phyloP scores from a whole-genome alignment of 805 yeast species.

The Peterozyma toletana region DNA sequence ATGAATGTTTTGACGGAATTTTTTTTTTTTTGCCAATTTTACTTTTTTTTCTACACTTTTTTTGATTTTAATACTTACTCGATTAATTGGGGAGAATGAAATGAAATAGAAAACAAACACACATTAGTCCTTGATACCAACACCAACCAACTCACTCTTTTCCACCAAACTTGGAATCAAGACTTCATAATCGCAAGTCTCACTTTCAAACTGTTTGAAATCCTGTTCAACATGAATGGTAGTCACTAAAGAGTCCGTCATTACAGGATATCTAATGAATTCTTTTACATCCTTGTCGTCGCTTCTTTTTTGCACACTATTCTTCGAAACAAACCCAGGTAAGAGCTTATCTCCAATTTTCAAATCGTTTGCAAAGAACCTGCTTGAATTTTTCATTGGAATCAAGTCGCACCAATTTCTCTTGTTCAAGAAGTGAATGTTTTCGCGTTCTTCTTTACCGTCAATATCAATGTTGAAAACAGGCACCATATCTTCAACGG shows the following conservation, averaged over 20 bases:
- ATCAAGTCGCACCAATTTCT: slow-evolving; percentile 72
- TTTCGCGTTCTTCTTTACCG: slow-evolving; percentile 33
- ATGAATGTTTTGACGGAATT: background rate
- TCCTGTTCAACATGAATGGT: slow-evolving; percentile 72
- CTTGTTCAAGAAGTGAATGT: slow-evolving; percentile 46
- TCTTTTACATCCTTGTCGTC: slow-evolving; percentile 5
- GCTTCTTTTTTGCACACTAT: slow-evolving; percentile 2
- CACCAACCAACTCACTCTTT: slow-evolving; percentile 14
- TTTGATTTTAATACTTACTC: too few species aligned
- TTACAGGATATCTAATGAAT: slow-evolving; percentile 44
- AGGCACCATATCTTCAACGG: slow-evolving; percentile 80
- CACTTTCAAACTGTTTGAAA: slow-evolving; percentile 34
- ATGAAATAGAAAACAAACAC: background rate
- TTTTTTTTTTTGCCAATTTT: background rate
- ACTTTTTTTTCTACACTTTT: background rate
- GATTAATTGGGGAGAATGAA: too few species aligned
- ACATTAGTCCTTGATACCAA: slow-evolving; percentile 10
- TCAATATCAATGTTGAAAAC: slow-evolving; percentile 56
- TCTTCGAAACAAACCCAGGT: slow-evolving; percentile 33
- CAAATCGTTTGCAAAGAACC: slow-evolving; percentile 13
- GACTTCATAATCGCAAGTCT: slow-evolving; percentile 60
- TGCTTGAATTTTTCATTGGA: slow-evolving; percentile 32
- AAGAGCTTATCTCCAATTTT: slow-evolving; percentile 22
- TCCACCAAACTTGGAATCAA: slow-evolving; percentile 55
- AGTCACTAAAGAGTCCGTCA: slow-evolving; percentile 52